phyloP scores from a whole-genome alignment of 129 eudicot species.

The Chrysanthemum makinoi region DNA sequence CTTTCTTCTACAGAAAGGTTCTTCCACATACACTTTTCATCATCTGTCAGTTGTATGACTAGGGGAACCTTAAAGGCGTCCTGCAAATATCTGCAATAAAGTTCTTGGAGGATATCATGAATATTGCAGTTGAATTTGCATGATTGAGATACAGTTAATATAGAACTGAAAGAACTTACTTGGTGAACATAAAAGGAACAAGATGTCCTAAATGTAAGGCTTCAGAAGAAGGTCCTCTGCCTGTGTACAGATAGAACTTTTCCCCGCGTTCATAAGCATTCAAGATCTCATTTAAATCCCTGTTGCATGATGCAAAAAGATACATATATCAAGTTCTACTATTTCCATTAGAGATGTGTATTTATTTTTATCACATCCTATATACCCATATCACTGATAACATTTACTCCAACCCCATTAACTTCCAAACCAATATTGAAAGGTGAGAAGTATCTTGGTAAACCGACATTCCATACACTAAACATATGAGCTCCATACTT shows the following conservation, averaged over 20 bases:
- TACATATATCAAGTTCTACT: not conserved
- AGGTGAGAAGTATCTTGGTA: not conserved
- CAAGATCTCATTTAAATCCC: constrained; percentile 69
- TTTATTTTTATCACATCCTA: too few species aligned
- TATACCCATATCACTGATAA: too few species aligned
- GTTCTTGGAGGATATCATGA: not conserved
- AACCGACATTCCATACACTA: not conserved
- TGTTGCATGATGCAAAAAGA: constrained; percentile 13
- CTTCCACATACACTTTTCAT: constrained; percentile 98
- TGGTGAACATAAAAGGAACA: constrained; percentile 93
- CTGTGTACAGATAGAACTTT: constrained; percentile 85
- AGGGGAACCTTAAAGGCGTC: constrained; percentile 96
- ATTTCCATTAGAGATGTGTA: too few species aligned
- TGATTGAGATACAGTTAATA: not conserved
- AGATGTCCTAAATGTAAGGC: constrained; percentile 92
- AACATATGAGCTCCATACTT: too few species aligned
- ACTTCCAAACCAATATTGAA: too few species aligned
- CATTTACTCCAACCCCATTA: too few species aligned
- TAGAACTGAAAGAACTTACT: constrained; percentile 42
- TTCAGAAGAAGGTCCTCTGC: constrained; percentile 91
- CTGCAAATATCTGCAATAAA: constrained; percentile 76
- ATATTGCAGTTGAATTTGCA: not conserved
- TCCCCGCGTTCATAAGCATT: constrained; percentile 90
- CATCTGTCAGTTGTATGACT: constrained; percentile 92
- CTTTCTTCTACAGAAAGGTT: constrained; percentile 85